Conservation (phyloP, 768 basidiomycete species). For the Mycena galericulata region DNA sequence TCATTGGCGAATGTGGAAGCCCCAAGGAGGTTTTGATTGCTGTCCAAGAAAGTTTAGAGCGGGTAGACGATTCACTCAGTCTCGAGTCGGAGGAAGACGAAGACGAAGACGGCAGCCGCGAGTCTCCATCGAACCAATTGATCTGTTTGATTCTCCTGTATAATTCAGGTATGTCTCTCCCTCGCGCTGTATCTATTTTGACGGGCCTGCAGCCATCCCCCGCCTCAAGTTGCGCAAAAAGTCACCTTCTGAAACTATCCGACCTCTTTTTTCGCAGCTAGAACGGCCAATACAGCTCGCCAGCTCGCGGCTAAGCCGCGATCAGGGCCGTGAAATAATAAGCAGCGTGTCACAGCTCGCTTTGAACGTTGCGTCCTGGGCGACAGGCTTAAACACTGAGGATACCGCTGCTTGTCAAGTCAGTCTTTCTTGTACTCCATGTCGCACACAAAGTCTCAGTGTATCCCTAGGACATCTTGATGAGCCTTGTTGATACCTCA, state of each 20-base stretch:
- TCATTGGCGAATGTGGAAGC: constrained; percentile 55
- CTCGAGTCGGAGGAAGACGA: constrained; percentile 43
- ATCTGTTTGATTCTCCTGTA: constrained; percentile 53
- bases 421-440: constrained; percentile 18
- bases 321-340: constrained; percentile 51
- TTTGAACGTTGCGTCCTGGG: constrained; percentile 46
- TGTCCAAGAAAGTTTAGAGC: constrained; percentile 59
- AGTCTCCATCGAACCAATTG: constrained; percentile 48
- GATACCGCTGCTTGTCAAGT: constrained; percentile 48
- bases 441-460: background rate
- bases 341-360: constrained; percentile 44
- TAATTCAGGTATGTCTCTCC: constrained; percentile 46
- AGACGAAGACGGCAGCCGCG: constrained; percentile 19
- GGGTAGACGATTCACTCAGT: constrained; percentile 41
- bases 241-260: constrained; percentile 55
- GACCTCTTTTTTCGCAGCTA: constrained; percentile 54
- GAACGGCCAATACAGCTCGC: constrained; percentile 45
- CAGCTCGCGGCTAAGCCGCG: constrained; percentile 37
- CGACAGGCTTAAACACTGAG: constrained; percentile 34
- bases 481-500: constrained; percentile 50
- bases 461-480: constrained; percentile 40
- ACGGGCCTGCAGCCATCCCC: constrained; percentile 53
- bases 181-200: background rate
- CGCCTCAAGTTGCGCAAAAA: constrained; percentile 58
- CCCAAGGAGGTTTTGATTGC: constrained; percentile 62